Evolutionary conservation across 345 rosid species (phyloP).

Genomic region (Gossypium raimondii): DNA sequence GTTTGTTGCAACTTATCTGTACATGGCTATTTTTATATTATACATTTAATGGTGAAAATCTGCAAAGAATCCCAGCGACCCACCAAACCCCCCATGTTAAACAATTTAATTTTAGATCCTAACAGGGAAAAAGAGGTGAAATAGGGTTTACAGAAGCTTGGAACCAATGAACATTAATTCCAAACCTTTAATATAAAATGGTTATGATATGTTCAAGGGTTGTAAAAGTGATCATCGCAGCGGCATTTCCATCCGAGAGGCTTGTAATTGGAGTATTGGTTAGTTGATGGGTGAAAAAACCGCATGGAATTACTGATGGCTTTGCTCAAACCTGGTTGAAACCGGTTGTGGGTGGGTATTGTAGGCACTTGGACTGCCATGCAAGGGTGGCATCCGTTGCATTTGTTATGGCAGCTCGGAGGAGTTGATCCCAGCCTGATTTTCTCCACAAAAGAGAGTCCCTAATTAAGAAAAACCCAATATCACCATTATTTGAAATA

Average conservation of each 20-base stretch:
- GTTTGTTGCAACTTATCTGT: not conserved
- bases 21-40: not conserved
- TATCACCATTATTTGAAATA: not conserved
- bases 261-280: conserved; percentile 80
- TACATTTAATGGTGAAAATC: conserved; percentile 1
- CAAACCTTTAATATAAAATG: not conserved
- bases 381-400: conserved; percentile 88
- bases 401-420: conserved; percentile 88
- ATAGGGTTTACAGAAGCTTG: not conserved
- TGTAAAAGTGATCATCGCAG: conserved; percentile 65
- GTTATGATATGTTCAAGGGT: conserved; percentile 38
- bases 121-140: not conserved
- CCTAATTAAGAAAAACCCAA: conserved; percentile 26
- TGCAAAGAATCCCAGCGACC: conserved; percentile 2
- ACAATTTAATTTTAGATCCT: not conserved
- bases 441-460: conserved; percentile 48
- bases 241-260: conserved; percentile 93
- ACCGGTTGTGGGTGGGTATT: conserved; percentile 29
- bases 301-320: conserved; percentile 8
- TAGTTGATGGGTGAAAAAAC: conserved; percentile 35
- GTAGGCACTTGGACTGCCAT: conserved; percentile 77
- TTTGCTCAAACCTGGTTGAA: conserved; percentile 14
- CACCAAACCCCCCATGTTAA: not conserved
- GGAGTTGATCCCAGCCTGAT: conserved; percentile 82
- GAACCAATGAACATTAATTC: not conserved